These are phyloP conservation scores for Fraxinus greggii DNA, from an alignment of 305 asterid species.

Conservation along the genomic window DNA sequence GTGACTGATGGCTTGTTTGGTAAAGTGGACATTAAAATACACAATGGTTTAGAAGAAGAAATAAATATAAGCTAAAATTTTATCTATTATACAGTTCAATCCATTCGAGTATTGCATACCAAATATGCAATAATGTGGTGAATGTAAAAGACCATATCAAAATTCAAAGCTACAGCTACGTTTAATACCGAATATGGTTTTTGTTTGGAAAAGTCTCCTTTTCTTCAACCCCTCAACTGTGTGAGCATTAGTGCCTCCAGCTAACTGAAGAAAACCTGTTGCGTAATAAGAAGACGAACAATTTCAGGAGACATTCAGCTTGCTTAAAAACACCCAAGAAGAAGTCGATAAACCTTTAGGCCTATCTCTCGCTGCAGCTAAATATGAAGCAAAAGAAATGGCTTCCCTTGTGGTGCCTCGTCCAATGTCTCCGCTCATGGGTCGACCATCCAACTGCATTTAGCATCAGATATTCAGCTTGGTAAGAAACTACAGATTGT, in stretches of 20 bases:
- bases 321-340: not conserved
- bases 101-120: not conserved
- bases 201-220: constrained; percentile 52
- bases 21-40: not conserved
- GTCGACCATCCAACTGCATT: constrained; percentile 87
- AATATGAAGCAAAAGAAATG: constrained; percentile 59
- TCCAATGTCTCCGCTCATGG: constrained; percentile 97
- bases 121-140: not conserved
- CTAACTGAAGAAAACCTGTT: constrained; percentile 82
- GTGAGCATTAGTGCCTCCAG: constrained; percentile 88
- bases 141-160: not conserved
- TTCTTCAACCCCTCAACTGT: constrained; percentile 66
- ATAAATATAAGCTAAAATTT: not conserved
- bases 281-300: not conserved
- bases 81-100: not conserved
- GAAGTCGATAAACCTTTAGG: constrained; percentile 53
- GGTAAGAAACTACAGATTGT: constrained; percentile 4
- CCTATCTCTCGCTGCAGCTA: constrained; percentile 52
- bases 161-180: constrained; percentile 2
- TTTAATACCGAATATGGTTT: constrained; percentile 46
- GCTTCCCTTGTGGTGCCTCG: constrained; percentile 82
- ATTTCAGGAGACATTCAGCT: not conserved
- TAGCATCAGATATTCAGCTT: constrained; percentile 1
- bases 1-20: not conserved
- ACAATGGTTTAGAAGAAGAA: not conserved